Percentiles rank a stretch among this genome's conserved stretches.
Conservation (phyloP, 2,329 filamentous ascomycete species). For the Monosporascus sp. region DNA sequence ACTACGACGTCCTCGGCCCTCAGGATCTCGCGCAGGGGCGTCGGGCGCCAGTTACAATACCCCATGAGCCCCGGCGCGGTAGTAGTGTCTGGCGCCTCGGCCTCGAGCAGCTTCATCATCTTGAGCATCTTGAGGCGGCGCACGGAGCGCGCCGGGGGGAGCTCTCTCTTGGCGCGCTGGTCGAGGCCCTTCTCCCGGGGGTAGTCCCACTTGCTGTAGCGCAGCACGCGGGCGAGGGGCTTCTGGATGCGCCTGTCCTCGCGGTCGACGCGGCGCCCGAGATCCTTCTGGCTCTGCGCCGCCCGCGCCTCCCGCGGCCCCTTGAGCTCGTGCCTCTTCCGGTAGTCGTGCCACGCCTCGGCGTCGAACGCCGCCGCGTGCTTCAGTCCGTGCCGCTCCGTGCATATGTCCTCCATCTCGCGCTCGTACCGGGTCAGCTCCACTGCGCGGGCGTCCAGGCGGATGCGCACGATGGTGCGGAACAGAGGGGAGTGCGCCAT, state of each 20-base stretch:
- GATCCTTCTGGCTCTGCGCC: neutral
- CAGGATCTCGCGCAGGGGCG: neutral
- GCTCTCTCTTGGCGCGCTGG: neutral
- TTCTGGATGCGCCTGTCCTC: neutral
- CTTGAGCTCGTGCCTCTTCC: neutral
- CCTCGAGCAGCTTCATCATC: neutral
- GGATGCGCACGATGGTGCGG: neutral
- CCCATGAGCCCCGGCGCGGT: too few relatives aligned
- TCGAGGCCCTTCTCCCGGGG: neutral
- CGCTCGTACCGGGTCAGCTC: neutral
- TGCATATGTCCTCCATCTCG: neutral
- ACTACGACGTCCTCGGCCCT: neutral
- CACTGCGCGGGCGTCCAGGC: neutral
- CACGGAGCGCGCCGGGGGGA: neutral
- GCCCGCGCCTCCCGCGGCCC: neutral
- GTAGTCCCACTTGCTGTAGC: neutral
- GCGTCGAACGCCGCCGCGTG: neutral
- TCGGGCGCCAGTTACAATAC: neutral
- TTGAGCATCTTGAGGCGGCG: neutral
- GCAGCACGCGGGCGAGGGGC: neutral
- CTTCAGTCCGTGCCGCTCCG: neutral
- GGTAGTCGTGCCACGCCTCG: neutral
- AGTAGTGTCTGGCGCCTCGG: neutral
- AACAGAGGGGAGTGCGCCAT: neutral
- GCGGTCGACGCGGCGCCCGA: neutral